phyloP scores from a whole-genome alignment of 306 rosid genomes.

The Vigna hirtella region DNA sequence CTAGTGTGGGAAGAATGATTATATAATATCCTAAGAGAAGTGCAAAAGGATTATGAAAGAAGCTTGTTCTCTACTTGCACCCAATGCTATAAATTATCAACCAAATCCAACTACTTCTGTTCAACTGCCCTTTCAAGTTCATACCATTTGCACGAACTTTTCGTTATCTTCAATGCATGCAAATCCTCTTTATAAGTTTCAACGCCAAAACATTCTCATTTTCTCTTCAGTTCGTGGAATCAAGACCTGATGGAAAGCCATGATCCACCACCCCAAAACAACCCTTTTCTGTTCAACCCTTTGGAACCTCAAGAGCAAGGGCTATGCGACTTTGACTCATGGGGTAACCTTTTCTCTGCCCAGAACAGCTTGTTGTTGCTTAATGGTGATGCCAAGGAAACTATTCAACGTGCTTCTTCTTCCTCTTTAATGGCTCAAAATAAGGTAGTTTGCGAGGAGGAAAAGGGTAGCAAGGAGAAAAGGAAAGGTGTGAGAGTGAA shows the following conservation, averaged over 20 bases:
- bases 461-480: constrained; percentile 41
- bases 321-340: constrained; percentile 55
- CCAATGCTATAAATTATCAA: constrained; percentile 45
- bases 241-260: constrained; percentile 55
- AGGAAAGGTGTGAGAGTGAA: constrained; percentile 55
- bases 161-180: constrained; percentile 50
- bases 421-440: constrained; percentile 36
- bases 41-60: background rate
- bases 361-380: constrained; percentile 43
- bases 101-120: constrained; percentile 58
- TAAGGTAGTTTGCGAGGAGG: constrained; percentile 42
- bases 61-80: constrained; percentile 40
- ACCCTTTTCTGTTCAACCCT: constrained; percentile 55
- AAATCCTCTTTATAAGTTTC: constrained; percentile 49
- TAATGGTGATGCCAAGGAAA: constrained; percentile 36
- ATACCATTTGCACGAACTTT: constrained; percentile 25
- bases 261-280: constrained; percentile 35
- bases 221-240: constrained; percentile 40
- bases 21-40: background rate
- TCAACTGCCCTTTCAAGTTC: constrained; percentile 51
- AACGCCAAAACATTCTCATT: constrained; percentile 44
- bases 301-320: constrained; percentile 47
- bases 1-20: constrained; percentile 27
- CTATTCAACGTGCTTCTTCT: constrained; percentile 20
- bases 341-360: constrained; percentile 67